Base-by-base conservation (phyloP, 169 alveolate genomes). In the Eimeria mitis region DNA sequence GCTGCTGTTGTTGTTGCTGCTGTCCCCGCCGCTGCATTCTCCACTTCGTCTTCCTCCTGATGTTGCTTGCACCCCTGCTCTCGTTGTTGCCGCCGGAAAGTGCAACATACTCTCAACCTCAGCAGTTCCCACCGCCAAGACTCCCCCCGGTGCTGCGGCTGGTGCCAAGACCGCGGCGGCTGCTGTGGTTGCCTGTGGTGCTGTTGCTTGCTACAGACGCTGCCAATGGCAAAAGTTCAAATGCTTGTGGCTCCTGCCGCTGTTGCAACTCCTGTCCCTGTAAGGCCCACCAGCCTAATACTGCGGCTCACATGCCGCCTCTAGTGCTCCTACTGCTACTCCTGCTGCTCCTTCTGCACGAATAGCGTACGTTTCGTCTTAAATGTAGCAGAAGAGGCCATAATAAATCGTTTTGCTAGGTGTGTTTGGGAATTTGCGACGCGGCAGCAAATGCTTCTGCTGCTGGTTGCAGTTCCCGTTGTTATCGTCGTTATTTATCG, bases 1-100 rank as follows among this genome's bases (percentile, higher is more conserved):
- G 52, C 75, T 84, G 89, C 89, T 81, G 34, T 44, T 54, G 91
- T 78, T 84, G 75, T 44, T 14, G 34, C 44, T 84, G 91, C 91
- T 34, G 28, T 28, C 34, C 8, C 91, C 34, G 34, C 91, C 31
- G 91, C 59, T 54, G 61, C 47, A 34, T 9, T 16, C 21, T 25
- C 75, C 34, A 4, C 34, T 23, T 59, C 25, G 14, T 84, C 54
- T 16, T 23, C 37, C 54, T 52, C 47, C 28, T 25, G 54, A 37
- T 23, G 31, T 8, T 59, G 0, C 23, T 59, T 40, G 52, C 28
- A 47, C 91, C 68, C 75, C 91, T 34, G 76, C 78, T 84, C 59
- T 16, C 13, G 21, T 31, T 37, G 28, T n/a, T 13, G 37, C 25
- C 19, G 0, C 31, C 37, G 21, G 19, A 71, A 71, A 19, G 34